A percentile compares a stretch with the other conserved stretches of the same genome.
Evolutionary conservation across 2,329 filamentous ascomycete genomes (phyloP).

Genomic region (Hyphodiscus sp.): DNA sequence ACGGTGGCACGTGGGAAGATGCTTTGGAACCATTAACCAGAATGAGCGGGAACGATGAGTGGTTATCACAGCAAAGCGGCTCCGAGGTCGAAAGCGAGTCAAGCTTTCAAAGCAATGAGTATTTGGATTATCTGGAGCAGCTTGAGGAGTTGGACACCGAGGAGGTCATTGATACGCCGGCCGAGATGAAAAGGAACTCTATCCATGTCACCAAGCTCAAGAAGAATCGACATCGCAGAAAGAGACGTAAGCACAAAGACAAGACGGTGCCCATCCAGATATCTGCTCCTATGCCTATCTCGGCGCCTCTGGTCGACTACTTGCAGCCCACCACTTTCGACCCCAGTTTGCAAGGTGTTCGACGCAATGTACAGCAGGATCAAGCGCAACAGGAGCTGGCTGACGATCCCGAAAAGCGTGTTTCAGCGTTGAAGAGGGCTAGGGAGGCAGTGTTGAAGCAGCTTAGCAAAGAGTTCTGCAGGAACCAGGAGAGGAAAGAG

Average conservation of each 20-base stretch:
- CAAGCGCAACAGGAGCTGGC: constrained; percentile 49
- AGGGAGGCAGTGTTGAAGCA: constrained; percentile 55
- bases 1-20: constrained; percentile 70
- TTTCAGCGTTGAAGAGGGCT: constrained; percentile 49
- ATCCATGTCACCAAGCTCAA: constrained; percentile 41
- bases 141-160: constrained; percentile 21
- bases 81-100: constrained; percentile 22
- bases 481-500: constrained; percentile 21
- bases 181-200: constrained; percentile 7
- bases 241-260: constrained; percentile 31
- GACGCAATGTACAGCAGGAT: constrained; percentile 52
- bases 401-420: constrained; percentile 49
- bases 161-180: constrained; percentile 7
- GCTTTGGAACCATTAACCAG: constrained; percentile 65
- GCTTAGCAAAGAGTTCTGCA: constrained; percentile 46
- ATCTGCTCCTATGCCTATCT: constrained; percentile 23
- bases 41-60: constrained; percentile 35
- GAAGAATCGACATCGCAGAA: constrained; percentile 31
- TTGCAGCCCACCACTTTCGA: constrained; percentile 52
- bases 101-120: constrained; percentile 17
- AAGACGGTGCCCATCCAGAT: constrained; percentile 5
- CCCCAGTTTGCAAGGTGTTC: constrained; percentile 47
- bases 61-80: constrained; percentile 31
- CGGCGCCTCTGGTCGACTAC: constrained; percentile 27
- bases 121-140: constrained; percentile 20